Conservation (phyloP, 73 alveolate genomes). For the Paraurostyla sp. region DNA sequence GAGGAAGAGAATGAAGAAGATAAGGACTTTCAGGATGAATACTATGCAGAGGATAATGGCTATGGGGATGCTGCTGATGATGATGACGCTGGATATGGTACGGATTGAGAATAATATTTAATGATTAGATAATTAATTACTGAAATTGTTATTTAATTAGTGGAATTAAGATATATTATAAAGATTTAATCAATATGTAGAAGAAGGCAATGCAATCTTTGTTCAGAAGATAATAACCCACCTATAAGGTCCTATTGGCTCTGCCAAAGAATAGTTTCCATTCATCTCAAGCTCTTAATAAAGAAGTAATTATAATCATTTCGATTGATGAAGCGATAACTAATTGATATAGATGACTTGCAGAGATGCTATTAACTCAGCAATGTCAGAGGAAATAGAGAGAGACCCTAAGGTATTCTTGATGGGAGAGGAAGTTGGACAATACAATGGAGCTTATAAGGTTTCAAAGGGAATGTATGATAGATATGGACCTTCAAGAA, state of each 20-base stretch:
- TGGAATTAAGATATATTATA: slow-evolving; percentile 50
- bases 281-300: slow-evolving; percentile 41
- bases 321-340: background rate
- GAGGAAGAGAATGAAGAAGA: background rate
- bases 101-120: background rate
- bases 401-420: slow-evolving; percentile 90
- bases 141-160: background rate
- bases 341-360: slow-evolving; percentile 73
- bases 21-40: slow-evolving; percentile 26
- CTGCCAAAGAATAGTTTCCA: slow-evolving; percentile 31
- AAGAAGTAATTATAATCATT: background rate
- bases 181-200: slow-evolving; percentile 50
- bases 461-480: slow-evolving; percentile 91
- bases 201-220: slow-evolving; percentile 23
- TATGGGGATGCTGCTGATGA: slow-evolving; percentile 20
- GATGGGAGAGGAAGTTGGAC: slow-evolving; percentile 95
- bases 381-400: slow-evolving; percentile 92
- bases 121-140: slow-evolving; percentile 33
- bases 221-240: background rate
- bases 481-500: slow-evolving; percentile 84
- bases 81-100: slow-evolving; percentile 5
- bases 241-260: background rate
- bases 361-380: slow-evolving; percentile 91
- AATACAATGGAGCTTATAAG: slow-evolving; percentile 93
- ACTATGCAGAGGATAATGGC: slow-evolving; percentile 20